Base-by-base conservation (phyloP, 495 filamentous ascomycete species). In the Coniosporium apollinis region DNA sequence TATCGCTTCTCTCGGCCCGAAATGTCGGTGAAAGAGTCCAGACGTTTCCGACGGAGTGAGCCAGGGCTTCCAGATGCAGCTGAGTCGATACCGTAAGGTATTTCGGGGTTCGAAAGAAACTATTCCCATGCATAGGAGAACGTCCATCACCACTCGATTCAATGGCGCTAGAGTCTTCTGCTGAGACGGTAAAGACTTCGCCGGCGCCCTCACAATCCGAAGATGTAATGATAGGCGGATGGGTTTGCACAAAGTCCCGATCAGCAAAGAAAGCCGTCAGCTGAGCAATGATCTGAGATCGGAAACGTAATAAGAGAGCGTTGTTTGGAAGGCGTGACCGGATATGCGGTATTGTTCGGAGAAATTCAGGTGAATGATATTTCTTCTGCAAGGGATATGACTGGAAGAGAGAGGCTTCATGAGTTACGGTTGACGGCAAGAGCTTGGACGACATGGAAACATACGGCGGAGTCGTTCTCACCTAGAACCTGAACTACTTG, bases 151-250 rank as follows among this genome's bases (percentile, higher is more conserved):
- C 39, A 5, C 17, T 13, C 13, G 28, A 8, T 19, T 33, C 10
- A 0, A 6, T 18, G 5, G 33, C 13, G 17, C 36, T 24, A 14
- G 38, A 33, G 1, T 28, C 2, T 5, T 16, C 18, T 4, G 28
- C n/a, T 14, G 19, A 51, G 21, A 96, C 56, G 3, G 72, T 74
- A 45, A 97, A 97, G n/a, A 89, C 86, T 52, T 94, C 86, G 2
- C 89, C 87, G 3, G 86, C 91, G 4, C 89, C 91, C 56, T 97
- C 89, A 50, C 91, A 96, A 45, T 97, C 89, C 0, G 91, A 97
- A 3, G 89, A 92, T 5, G 91, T 96, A 47, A 97, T 79, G 40
- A 94, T 74, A 4, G 89, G 89, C 15, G 89, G 76, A 46, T 96
- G 87, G 13, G 79, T 79, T 56, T 96, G 89, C 13, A 82, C 65